These are phyloP conservation scores for Maudiozyma humilis DNA, from an alignment of 1,139 yeast genomes.

Conservation along the genomic window DNA sequence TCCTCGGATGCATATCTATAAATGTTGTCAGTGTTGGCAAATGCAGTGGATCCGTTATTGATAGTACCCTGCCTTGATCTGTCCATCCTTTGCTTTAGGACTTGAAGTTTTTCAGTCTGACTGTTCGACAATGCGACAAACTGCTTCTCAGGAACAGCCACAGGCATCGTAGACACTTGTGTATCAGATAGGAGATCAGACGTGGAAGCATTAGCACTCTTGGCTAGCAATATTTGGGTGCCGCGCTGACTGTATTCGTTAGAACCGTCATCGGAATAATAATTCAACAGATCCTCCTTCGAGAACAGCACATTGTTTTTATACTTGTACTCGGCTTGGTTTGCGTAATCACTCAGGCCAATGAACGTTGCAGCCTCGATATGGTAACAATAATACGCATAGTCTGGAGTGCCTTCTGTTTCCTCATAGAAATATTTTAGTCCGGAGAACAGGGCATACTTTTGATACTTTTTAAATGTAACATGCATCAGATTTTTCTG, in stretches of 20 bases:
- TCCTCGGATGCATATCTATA: conserved; percentile 17
- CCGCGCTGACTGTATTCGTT: conserved; percentile 27
- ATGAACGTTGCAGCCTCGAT: conserved; percentile 25
- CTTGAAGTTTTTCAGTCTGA: conserved; percentile 2
- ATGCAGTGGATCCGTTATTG: conserved; percentile 1
- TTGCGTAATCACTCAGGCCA: conserved; percentile 21
- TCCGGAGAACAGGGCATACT: conserved; percentile 27
- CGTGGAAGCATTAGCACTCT: conserved; percentile 16
- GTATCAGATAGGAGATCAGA: conserved; percentile 19
- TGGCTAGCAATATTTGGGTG: conserved; percentile 21
- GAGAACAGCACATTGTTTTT: conserved; percentile 17
- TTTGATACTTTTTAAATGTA: conserved; percentile 23
- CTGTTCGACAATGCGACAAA: neutral
- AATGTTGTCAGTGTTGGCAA: conserved; percentile 9
- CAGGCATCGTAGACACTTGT: conserved; percentile 7
- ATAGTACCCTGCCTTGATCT: neutral
- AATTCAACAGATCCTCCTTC: conserved; percentile 26
- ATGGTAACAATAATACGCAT: conserved; percentile 27
- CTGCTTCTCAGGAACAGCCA: conserved; percentile 3
- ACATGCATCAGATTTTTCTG: conserved; percentile 18
- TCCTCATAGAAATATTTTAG: conserved; percentile 23
- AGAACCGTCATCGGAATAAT: conserved; percentile 26
- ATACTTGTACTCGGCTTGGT: conserved; percentile 20
- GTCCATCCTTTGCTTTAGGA: conserved; percentile 3
- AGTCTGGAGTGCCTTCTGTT: conserved; percentile 13